Base-by-base conservation (phyloP, 768 basidiomycete species). In the Kwoniella sp. region DNA sequence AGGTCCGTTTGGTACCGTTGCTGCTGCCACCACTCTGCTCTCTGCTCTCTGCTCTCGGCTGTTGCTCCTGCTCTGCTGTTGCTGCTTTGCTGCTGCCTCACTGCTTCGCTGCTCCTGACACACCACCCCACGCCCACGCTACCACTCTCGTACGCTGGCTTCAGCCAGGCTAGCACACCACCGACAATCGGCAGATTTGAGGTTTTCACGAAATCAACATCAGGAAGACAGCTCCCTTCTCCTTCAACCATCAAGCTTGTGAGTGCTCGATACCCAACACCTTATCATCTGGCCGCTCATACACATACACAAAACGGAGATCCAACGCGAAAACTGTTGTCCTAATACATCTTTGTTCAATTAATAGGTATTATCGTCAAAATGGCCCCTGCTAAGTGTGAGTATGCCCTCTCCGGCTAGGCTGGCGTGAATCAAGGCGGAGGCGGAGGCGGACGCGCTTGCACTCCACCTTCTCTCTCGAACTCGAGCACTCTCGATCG, bases 381-480 rank as follows among this genome's bases (percentile, higher is more conserved):
- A 70, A 70, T 70, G 69, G 69, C 69, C 63, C 65, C 69, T 38
- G 55, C 61, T 23, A 66, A 70, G 69, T 62, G 69, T 70, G 62
- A 70, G 69, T 70, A 48, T 41, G 20, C 22, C 23, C 2, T 25
- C 26, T 11, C 41, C 41, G 41, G 41, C 41, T 45, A 11, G 41
- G 41, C 5, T 11, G 11, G 41, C n/a, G 9, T 41, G 38, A 20
- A 41, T 41, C 38, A 41, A 20, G 38, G 38, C 38, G 38, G 38
- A 9, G 38, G 9, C 11, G 38, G 9, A 41, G 11, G 38, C 11
- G 20, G 38, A 41, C 38, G 9, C 11, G 38, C 9, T 41, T 9
- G 38, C 38, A 17, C 15, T 45, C 41, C 8, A 45, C 41, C 11
- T 45, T 11, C 17, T 11, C 41, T n/a, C 15, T 45, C 41, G 41